Conservation (phyloP, 1,284 basidiomycete species). For the Irpex sp. region DNA sequence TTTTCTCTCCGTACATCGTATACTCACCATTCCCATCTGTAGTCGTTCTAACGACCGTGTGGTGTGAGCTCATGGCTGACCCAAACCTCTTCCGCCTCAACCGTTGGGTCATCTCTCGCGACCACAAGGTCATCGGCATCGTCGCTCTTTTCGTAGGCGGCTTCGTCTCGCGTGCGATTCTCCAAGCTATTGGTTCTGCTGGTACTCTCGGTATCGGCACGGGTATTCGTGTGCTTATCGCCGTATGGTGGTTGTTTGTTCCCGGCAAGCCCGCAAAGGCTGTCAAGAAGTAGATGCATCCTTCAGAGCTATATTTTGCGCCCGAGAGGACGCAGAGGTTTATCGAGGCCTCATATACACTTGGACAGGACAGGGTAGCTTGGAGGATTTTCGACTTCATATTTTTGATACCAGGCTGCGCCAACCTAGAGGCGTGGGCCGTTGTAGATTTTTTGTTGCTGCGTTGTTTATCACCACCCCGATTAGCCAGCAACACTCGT, state of each 20-base stretch:
- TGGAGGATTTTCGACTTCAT: background rate
- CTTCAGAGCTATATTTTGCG: too few species aligned
- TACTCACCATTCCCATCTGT: background rate
- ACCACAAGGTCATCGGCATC: slow-evolving; percentile 72
- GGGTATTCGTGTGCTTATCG: slow-evolving; percentile 61
- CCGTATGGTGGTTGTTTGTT: slow-evolving; percentile 67
- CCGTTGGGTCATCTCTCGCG: slow-evolving; percentile 55
- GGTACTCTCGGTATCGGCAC: slow-evolving; percentile 67
- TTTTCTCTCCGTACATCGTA: background rate
- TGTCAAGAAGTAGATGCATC: background rate
- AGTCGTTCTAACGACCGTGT: slow-evolving; percentile 77
- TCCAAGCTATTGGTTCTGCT: slow-evolving; percentile 59
- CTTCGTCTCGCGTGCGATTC: slow-evolving; percentile 64
- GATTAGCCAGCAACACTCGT: too few species aligned
- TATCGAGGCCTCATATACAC: too few species aligned
- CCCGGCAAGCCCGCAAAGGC: slow-evolving; percentile 39
- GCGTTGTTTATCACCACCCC: background rate
- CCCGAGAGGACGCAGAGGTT: too few species aligned
- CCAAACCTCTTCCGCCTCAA: slow-evolving; percentile 62
- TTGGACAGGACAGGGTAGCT: too few species aligned
- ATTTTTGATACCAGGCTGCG: background rate
- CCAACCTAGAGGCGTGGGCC: background rate
- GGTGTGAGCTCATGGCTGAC: slow-evolving; percentile 84
- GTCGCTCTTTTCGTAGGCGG: slow-evolving; percentile 72
- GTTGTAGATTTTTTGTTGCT: background rate